Conservation (phyloP, 108 stramenopile genomes). For the Fistulifera solaris region DNA sequence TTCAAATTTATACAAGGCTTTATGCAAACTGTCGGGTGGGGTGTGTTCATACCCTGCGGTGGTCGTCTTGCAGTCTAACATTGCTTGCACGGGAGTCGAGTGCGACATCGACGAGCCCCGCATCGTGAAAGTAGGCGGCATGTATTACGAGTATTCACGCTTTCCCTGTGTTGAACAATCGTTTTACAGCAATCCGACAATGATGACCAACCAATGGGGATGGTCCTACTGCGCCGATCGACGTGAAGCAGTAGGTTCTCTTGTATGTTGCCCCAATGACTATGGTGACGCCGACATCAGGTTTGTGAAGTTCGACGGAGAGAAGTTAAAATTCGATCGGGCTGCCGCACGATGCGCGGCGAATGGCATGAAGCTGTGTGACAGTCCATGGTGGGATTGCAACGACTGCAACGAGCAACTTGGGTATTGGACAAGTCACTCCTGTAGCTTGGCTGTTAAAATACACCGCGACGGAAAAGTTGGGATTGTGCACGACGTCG, state of each 20-base stretch:
- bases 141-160: conserved; percentile 54
- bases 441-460: not conserved
- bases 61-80: conserved; percentile 27
- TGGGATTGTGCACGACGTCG: conserved; percentile 42
- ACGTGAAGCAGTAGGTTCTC: conserved; percentile 6
- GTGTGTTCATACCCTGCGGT: conserved; percentile 20
- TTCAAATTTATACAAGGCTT: conserved; percentile 25
- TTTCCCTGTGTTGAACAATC: conserved; percentile 50
- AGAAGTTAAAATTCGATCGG: not conserved
- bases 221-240: conserved; percentile 24
- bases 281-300: not conserved
- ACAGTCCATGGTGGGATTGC: not conserved
- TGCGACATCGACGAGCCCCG: conserved; percentile 48
- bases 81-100: conserved; percentile 38
- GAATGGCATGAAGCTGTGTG: too few species aligned
- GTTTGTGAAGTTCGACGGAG: not conserved
- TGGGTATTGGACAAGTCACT: not conserved
- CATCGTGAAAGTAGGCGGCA: conserved; percentile 35
- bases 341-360: not conserved
- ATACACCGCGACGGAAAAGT: conserved; percentile 24
- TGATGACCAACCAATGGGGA: conserved; percentile 12
- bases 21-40: conserved; percentile 28
- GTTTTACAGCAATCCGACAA: conserved; percentile 41
- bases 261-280: conserved; percentile 12
- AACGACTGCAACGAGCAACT: not conserved